Percentiles rank a stretch among this genome's conserved stretches.
Evolutionary conservation across 2,329 filamentous ascomycete species (phyloP).

Genomic region (Talaromyces albobiverticillius): DNA sequence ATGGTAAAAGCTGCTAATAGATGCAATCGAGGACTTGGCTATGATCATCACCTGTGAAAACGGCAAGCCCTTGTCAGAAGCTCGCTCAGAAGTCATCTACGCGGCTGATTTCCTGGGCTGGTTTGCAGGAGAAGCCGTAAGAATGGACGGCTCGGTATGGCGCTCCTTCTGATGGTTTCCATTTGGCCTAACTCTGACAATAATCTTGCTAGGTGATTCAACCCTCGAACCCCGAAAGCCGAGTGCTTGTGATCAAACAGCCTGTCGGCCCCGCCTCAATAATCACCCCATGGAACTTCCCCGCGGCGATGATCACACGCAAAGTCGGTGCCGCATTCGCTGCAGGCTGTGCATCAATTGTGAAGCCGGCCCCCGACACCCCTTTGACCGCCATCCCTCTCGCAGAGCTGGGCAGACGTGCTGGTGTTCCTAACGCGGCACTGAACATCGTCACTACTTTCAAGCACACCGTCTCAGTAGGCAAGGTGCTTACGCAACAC

Average conservation of each 20-base stretch:
- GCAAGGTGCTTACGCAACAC: slow-evolving; percentile 70
- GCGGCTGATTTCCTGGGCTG: slow-evolving; percentile 52
- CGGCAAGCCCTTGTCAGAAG: slow-evolving; percentile 62
- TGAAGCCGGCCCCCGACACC: slow-evolving; percentile 70
- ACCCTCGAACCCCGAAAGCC: neutral
- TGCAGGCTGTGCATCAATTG: slow-evolving; percentile 20
- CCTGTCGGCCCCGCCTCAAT: slow-evolving; percentile 25
- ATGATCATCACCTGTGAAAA: slow-evolving; percentile 60
- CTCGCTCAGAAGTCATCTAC: slow-evolving; percentile 51
- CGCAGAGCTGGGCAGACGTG: slow-evolving; percentile 17
- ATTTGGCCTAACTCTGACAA: too few relatives aligned
- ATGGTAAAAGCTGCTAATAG: too few relatives aligned
- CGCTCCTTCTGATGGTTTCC: slow-evolving; percentile 41
- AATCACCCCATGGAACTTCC: slow-evolving; percentile 24
- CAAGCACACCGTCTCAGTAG: neutral
- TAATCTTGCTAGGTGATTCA: too few relatives aligned
- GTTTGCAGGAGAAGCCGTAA: slow-evolving; percentile 42
- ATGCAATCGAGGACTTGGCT: neutral
- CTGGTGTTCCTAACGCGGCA: slow-evolving; percentile 13
- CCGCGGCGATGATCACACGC: slow-evolving; percentile 16
- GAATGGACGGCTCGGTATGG: slow-evolving; percentile 52
- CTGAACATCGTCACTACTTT: neutral
- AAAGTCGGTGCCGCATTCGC: slow-evolving; percentile 27
- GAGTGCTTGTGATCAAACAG: slow-evolving; percentile 19
- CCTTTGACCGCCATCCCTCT: slow-evolving; percentile 74